These are phyloP conservation scores for Cladosporium sp. DNA, from an alignment of 2,329 filamentous ascomycete species.

Conservation along the genomic window DNA sequence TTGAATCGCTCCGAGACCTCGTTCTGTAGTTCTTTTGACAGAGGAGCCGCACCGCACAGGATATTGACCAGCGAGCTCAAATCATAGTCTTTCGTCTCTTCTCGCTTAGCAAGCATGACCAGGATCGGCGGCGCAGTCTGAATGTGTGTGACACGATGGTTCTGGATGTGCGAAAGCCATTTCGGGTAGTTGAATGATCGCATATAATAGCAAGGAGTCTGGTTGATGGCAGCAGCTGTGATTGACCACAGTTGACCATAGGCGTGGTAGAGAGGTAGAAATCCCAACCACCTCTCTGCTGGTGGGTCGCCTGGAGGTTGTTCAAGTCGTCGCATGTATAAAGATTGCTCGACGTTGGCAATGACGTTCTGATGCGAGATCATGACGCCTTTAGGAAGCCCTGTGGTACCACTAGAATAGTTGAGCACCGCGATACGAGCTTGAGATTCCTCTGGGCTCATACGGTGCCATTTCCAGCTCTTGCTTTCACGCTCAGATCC, in stretches of 20 bases:
- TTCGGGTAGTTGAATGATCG: constrained; percentile 37
- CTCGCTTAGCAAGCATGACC: constrained; percentile 76
- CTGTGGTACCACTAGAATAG: constrained; percentile 87
- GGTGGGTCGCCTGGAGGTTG: constrained; percentile 25
- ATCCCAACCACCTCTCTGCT: constrained; percentile 38
- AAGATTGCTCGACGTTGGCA: constrained; percentile 57
- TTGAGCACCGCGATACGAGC: constrained; percentile 81
- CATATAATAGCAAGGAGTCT: constrained; percentile 40
- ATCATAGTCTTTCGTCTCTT: constrained; percentile 76
- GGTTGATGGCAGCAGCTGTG: constrained; percentile 34
- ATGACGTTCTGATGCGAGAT: constrained; percentile 81
- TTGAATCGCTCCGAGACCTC: constrained; percentile 71
- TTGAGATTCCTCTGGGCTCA: constrained; percentile 63
- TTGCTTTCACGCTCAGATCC: constrained; percentile 55
- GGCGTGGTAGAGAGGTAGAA: constrained; percentile 38
- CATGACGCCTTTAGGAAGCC: constrained; percentile 87
- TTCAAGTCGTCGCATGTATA: constrained; percentile 41
- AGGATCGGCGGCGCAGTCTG: constrained; percentile 86
- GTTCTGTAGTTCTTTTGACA: constrained; percentile 77
- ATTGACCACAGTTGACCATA: constrained; percentile 42
- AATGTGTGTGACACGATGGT: constrained; percentile 68
- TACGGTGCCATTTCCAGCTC: constrained; percentile 65
- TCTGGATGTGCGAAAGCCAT: constrained; percentile 39
- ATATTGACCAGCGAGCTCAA: constrained; percentile 76
- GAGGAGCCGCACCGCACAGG: constrained; percentile 82